Conservation (phyloP, 164 flowering plant genomes). For the Litsea cubeba region DNA sequence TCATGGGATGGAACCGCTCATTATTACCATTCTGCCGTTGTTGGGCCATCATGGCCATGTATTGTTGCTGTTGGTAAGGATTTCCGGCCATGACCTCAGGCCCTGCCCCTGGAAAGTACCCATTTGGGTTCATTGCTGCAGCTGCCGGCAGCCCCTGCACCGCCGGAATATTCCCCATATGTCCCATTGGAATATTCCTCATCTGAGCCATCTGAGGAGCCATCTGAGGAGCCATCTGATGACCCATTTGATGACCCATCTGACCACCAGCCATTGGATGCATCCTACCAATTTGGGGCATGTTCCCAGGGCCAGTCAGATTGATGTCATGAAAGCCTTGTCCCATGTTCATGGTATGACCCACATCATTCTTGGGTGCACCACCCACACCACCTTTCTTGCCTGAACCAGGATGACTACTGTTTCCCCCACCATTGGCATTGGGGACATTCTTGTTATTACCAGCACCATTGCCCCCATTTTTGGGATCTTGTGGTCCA, state of each 20-base stretch:
- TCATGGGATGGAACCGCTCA: slow-evolving; percentile 78
- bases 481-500: slow-evolving; percentile 9
- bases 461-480: slow-evolving; percentile 21
- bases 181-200: slow-evolving; percentile 31
- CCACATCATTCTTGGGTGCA: slow-evolving; percentile 27
- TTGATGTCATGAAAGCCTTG: not conserved
- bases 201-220: slow-evolving; percentile 23
- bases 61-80: slow-evolving; percentile 45
- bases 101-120: slow-evolving; percentile 48
- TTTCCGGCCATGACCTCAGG: slow-evolving; percentile 52
- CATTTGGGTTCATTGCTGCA: slow-evolving; percentile 37
- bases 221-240: not conserved
- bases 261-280: not conserved
- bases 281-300: slow-evolving; percentile 10
- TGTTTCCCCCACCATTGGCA: slow-evolving; percentile 16
- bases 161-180: slow-evolving; percentile 53
- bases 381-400: slow-evolving; percentile 27
- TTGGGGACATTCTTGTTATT: slow-evolving; percentile 22
- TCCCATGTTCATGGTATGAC: slow-evolving; percentile 24
- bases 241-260: not conserved
- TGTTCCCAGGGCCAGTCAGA: slow-evolving; percentile 6
- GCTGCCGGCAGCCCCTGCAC: slow-evolving; percentile 61
- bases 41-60: slow-evolving; percentile 67
- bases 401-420: slow-evolving; percentile 23
- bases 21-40: slow-evolving; percentile 62